Conservation (phyloP, 2,329 filamentous ascomycete species). For the Raffaelea deltoideospora region DNA sequence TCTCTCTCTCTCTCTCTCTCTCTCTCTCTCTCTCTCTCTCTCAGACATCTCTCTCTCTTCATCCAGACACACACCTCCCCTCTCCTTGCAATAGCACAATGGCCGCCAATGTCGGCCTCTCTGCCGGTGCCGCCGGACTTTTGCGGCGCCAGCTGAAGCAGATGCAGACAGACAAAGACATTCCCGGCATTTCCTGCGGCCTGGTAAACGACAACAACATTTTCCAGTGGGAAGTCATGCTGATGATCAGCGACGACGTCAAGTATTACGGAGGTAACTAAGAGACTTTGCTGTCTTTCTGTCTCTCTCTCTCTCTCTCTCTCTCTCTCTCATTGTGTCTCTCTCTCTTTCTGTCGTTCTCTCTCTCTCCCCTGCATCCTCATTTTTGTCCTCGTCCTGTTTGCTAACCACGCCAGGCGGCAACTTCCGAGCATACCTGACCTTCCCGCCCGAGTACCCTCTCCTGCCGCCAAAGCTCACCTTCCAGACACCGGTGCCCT, state of each 20-base stretch:
- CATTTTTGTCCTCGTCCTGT: background rate
- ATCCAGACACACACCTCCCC: background rate
- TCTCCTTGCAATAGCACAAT: background rate
- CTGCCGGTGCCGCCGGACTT: slow-evolving; percentile 39
- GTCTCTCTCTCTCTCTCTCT: background rate
- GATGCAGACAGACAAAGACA: slow-evolving; percentile 82
- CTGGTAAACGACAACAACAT: slow-evolving; percentile 73
- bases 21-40: no score
- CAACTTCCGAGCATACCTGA: slow-evolving; percentile 75
- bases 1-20: no score
- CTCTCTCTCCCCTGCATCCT: no score
- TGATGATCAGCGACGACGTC: slow-evolving; percentile 93
- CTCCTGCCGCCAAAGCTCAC: slow-evolving; percentile 77
- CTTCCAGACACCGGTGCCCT: slow-evolving; percentile 69
- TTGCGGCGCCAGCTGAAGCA: slow-evolving; percentile 80
- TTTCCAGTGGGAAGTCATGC: slow-evolving; percentile 97
- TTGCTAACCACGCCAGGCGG: slow-evolving; percentile 44
- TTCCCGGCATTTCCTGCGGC: slow-evolving; percentile 88
- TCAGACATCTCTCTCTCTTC: no score
- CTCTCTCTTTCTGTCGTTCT: background rate
- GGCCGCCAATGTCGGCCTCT: slow-evolving; percentile 4
- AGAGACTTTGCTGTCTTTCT: background rate
- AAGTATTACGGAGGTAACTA: slow-evolving; percentile 77
- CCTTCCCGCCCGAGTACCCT: slow-evolving; percentile 76
- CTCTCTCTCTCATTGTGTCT: background rate